Base-by-base conservation (phyloP, 768 basidiomycete species). In the Artomyces pyxidatus region DNA sequence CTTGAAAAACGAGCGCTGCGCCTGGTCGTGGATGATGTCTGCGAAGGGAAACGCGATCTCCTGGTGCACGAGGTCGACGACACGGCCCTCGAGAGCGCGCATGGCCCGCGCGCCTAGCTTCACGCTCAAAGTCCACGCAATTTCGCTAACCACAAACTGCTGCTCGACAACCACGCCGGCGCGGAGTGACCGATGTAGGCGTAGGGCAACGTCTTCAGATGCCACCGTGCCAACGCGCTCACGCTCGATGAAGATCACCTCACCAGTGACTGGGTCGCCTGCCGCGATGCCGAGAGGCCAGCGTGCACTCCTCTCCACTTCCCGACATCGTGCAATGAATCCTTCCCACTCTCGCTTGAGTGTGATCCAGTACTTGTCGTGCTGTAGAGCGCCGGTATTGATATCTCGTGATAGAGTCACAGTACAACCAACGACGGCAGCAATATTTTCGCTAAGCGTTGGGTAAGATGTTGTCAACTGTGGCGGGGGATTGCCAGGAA, bases 291-390 rank as follows among this genome's bases (percentile, higher is more conserved):
- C 74, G 23, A 91, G 74, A 2, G 90, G 90, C 80, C 86, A 85
- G 38, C 88, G 77, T 28, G 85, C 86, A 52, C 80, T 81, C 37
- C 88, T 83, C 66, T 96, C 94, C n/a, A 93, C 73, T 55, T 92
- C 90, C 46, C 87, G 79, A 60, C 90, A 93, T 49, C 89, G 77
- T 7, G 93, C 86, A 52, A 94, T 81, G 59, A 97, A 94, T 3
- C 94, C 92, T 60, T 97, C 88, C 94, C 95, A 98, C 58, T 97
- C 93, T 40, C 88, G 71, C 63, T 89, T 93, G 58, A 96, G 65
- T 0, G 85, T 81, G 57, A 78, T 85, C 81, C 88, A 85, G 61
- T 90, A 92, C 38, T 81, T 83, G 39, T 80, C 78, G 60, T 90
- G 74, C 54, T 85, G 81, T 40, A 80, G 73, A 30, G 83, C 84